These are phyloP conservation scores for Guyanaporus albipodus DNA, from an alignment of 768 basidiomycete species.

Conservation along the genomic window DNA sequence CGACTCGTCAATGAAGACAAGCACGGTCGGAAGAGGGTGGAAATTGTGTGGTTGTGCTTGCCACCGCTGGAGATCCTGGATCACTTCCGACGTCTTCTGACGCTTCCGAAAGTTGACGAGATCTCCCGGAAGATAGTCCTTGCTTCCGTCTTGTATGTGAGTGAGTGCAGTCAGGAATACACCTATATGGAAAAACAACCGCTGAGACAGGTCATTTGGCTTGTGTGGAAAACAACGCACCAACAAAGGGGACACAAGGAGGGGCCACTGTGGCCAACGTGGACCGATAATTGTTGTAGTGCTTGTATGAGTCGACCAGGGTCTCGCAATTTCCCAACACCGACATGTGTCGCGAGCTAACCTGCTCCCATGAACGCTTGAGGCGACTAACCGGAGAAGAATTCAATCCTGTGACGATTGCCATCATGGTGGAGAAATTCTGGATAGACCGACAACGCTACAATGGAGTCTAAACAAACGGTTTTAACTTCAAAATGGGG, in stretches of 20 bases:
- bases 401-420: constrained; percentile 64
- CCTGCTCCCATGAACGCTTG: constrained; percentile 61
- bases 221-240: constrained; percentile 32
- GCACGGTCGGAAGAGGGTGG: constrained; percentile 39
- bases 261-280: constrained; percentile 52
- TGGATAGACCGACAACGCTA: constrained; percentile 60
- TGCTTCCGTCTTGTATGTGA: constrained; percentile 61
- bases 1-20: constrained; percentile 40
- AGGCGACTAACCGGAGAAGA: constrained; percentile 61
- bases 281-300: constrained; percentile 60
- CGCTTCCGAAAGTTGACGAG: constrained; percentile 61
- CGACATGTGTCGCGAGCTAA: constrained; percentile 45
- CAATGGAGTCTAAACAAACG: constrained; percentile 3
- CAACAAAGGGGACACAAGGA: constrained; percentile 70
- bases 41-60: constrained; percentile 55
- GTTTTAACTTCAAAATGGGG: not conserved
- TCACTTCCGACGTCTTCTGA: constrained; percentile 49
- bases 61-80: constrained; percentile 55
- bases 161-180: constrained; percentile 58
- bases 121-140: constrained; percentile 41
- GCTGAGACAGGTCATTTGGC: constrained; percentile 2
- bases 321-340: constrained; percentile 51
- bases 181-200: constrained; percentile 29
- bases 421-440: constrained; percentile 68
- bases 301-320: constrained; percentile 62